Evolutionary conservation across 768 basidiomycete species (phyloP), one percentile per base, ranked within the genome.

Genomic region (Trametes villosa): DNA sequence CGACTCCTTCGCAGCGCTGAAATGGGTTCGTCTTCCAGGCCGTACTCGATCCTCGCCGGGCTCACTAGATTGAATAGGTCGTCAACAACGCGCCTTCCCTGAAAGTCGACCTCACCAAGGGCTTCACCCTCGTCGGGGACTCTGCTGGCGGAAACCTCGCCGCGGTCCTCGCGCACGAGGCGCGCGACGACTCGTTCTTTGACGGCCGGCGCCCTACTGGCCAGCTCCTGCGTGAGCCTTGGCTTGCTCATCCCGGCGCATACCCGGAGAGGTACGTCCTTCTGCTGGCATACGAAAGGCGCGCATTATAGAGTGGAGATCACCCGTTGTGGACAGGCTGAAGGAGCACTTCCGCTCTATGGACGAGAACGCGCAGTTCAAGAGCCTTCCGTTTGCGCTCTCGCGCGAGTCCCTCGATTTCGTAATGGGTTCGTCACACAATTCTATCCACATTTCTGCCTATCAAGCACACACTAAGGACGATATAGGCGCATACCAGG

Each of bases 111-210:
- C 57, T 67, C 15, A 27, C 38, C 3, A 70, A 69, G 31, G 74
- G 71, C 3, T 67, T 72, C 47, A 53, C 72, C 15, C 36, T 73
- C 40, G 66, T 61, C 0, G 75, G 72, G 4, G 47, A 53, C 15
- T 74, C 71, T 0, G 63, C 68, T 0, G 72, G 73, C 9, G 73
- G 45, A 2, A 68, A 69, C 12, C 27, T 69, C 42, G 60, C 69
- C 22, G 66, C 69, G 1, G 64, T 60, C 8, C 40, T 73, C 6
- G 65, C 69, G 6, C 70, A 67, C 52, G 57, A 61, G 26, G 69
- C 68, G 7, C 68, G 66, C 24, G 68, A 70, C 45, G 72, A 74
- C 38, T 59, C 67, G 2, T 60, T 66, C 62, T 70, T 74, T 56
- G 22, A 40, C 3, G 58, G 47, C 13, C 56, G 31, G 11, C 59